Evolutionary conservation across 2,329 filamentous ascomycete species (phyloP).

Genomic region (Trichoderma gracile): DNA sequence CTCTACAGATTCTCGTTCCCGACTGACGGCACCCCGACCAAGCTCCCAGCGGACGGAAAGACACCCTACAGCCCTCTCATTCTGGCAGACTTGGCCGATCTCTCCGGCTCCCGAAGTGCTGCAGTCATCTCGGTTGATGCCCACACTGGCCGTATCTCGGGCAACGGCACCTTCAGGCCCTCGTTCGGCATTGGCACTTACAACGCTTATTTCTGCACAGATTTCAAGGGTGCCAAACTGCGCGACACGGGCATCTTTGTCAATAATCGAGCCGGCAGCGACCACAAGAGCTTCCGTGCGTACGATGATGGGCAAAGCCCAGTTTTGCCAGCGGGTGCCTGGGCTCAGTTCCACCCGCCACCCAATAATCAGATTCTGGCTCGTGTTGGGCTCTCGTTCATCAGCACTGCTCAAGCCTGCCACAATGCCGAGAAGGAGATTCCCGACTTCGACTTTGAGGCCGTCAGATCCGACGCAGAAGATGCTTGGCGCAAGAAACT

Average conservation of each 20-base stretch:
- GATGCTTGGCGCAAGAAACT: constrained; percentile 65
- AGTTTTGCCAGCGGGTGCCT: constrained; percentile 54
- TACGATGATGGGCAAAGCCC: constrained; percentile 34
- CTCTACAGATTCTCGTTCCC: constrained; percentile 63
- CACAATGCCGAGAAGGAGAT: constrained; percentile 69
- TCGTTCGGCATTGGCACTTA: constrained; percentile 64
- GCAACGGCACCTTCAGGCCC: constrained; percentile 58
- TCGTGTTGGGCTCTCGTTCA: constrained; percentile 72
- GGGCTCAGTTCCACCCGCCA: constrained; percentile 57
- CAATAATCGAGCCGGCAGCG: constrained; percentile 51
- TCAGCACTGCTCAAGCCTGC: constrained; percentile 67
- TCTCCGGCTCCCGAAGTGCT: constrained; percentile 39
- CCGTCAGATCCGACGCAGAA: constrained; percentile 55
- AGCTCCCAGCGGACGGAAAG: constrained; percentile 17
- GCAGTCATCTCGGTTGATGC: constrained; percentile 38
- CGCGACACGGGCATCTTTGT: constrained; percentile 60
- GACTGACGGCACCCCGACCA: constrained; percentile 33
- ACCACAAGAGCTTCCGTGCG: constrained; percentile 42
- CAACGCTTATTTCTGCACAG: constrained; percentile 59
- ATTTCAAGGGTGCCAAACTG: constrained; percentile 55
- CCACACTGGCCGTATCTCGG: constrained; percentile 56
- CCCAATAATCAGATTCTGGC: constrained; percentile 53
- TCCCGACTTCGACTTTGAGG: constrained; percentile 64
- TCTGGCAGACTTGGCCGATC: constrained; percentile 60
- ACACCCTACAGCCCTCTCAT: constrained; percentile 50